Conservation (phyloP, 1,284 basidiomycete species). For the Lentinula novae-zelandiae region DNA sequence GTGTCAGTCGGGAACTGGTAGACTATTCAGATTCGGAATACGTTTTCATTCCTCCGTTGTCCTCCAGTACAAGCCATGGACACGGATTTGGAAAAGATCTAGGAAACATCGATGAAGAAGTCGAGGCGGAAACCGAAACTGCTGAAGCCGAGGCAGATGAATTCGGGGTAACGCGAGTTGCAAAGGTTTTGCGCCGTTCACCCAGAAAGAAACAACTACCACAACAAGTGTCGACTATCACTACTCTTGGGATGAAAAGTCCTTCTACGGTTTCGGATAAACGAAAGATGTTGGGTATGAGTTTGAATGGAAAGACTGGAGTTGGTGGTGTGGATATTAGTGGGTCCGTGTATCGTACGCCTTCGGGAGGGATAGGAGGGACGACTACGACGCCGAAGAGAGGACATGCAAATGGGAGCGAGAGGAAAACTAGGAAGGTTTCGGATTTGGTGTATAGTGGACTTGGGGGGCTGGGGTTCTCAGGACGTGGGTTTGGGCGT, state of each 20-base stretch:
- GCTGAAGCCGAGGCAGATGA: constrained; percentile 3
- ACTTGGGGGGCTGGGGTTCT: background rate
- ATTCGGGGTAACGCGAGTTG: constrained; percentile 9
- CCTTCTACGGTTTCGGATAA: background rate
- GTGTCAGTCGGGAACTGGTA: background rate
- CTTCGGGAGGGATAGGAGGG: background rate
- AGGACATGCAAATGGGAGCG: background rate
- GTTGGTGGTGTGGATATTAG: background rate
- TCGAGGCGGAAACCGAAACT: background rate
- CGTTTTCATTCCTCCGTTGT: background rate
- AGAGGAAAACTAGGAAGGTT: constrained; percentile 2
- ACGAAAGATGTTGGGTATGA: constrained; percentile 7
- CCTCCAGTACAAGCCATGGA: background rate
- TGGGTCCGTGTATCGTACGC: background rate
- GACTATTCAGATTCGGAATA: background rate
- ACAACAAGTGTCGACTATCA: background rate
- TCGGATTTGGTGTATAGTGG: constrained; percentile 4
- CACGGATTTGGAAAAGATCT: background rate
- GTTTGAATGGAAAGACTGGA: background rate
- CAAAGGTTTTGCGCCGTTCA: background rate
- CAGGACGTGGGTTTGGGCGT: background rate
- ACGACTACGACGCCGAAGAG: background rate
- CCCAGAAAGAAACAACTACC: background rate
- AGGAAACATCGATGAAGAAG: constrained; percentile 4
- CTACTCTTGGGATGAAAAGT: background rate